Percentiles rank a stretch among this genome's conserved stretches.
Evolutionary conservation across 2,329 filamentous ascomycete species (phyloP).

Genomic region (Ascochyta fabae): DNA sequence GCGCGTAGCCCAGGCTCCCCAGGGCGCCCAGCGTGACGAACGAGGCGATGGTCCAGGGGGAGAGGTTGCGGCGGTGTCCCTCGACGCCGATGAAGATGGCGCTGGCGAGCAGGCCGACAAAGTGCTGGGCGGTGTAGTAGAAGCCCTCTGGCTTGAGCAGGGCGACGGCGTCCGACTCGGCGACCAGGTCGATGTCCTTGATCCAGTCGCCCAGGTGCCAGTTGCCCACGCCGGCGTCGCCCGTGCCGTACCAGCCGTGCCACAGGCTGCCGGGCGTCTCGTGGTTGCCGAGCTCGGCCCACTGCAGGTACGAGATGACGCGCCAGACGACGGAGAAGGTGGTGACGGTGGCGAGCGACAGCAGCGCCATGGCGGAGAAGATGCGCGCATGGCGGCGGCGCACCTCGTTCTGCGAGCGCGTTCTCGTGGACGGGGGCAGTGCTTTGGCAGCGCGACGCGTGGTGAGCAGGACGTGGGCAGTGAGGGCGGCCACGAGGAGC

Average conservation of each 20-base stretch:
- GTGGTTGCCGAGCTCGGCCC: constrained; percentile 54
- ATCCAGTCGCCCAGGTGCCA: constrained; percentile 60
- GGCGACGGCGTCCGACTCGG: constrained; percentile 62
- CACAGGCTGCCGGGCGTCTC: constrained; percentile 51
- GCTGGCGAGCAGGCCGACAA: constrained; percentile 62
- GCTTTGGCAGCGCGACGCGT: constrained; percentile 40
- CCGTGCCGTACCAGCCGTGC: constrained; percentile 49
- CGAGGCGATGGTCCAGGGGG: constrained; percentile 56
- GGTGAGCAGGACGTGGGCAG: constrained; percentile 37
- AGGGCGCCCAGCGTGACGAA: constrained; percentile 67
- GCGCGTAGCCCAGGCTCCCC: constrained; percentile 66
- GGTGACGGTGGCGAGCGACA: constrained; percentile 55
- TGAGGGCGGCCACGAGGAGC: constrained; percentile 40
- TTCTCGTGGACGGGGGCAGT: constrained; percentile 43
- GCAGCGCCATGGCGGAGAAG: constrained; percentile 55
- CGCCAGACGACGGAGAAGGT: constrained; percentile 56
- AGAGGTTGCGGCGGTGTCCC: constrained; percentile 64
- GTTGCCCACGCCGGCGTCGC: constrained; percentile 36
- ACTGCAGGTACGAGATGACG: constrained; percentile 57
- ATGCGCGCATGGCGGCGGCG: constrained; percentile 43
- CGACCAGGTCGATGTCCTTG: constrained; percentile 59
- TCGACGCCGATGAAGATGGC: constrained; percentile 65
- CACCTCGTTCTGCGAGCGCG: constrained; percentile 39
- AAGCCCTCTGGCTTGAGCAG: constrained; percentile 62
- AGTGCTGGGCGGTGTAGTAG: constrained; percentile 69